Percentiles rank a stretch among this genome's conserved stretches.
These are phyloP conservation scores for Mycena floridula DNA, from an alignment of 768 basidiomycete species.

Conservation along the genomic window DNA sequence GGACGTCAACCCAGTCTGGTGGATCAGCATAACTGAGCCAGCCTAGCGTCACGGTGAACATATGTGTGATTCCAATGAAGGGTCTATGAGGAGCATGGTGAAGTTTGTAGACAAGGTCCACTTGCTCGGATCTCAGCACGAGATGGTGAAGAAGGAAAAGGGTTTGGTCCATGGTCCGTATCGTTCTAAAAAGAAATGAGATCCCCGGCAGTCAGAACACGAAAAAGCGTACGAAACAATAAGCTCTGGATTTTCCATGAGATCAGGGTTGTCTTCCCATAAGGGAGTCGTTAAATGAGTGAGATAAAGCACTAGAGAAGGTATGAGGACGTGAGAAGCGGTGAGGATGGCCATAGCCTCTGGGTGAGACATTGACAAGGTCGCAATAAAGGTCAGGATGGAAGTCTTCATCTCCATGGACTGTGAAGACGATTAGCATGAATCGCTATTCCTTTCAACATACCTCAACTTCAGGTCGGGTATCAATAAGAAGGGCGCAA, in stretches of 20 bases:
- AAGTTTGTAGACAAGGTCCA: constrained; percentile 55
- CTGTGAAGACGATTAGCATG: constrained; percentile 15
- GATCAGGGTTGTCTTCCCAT: constrained; percentile 56
- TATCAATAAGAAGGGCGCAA: constrained; percentile 43
- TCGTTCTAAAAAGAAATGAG: constrained; percentile 32
- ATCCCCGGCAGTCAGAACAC: too few relatives aligned
- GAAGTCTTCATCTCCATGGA: constrained; percentile 23
- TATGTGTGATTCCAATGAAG: constrained; percentile 59
- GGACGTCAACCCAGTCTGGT: constrained; percentile 61
- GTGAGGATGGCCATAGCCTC: constrained; percentile 30
- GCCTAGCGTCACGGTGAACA: constrained; percentile 74
- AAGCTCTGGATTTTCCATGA: constrained; percentile 29
- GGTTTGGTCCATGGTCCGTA: constrained; percentile 45
- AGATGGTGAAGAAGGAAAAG: constrained; percentile 59
- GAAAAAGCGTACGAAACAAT: not conserved
- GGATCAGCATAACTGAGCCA: constrained; percentile 65
- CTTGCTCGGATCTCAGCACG: constrained; percentile 36
- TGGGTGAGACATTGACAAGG: constrained; percentile 32
- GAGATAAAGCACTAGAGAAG: constrained; percentile 55
- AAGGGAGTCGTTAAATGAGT: constrained; percentile 46
- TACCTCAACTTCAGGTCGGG: too few relatives aligned
- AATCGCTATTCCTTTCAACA: constrained; percentile 38
- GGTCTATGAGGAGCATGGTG: constrained; percentile 44
- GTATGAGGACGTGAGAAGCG: constrained; percentile 52
- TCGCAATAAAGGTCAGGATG: constrained; percentile 35